These are phyloP conservation scores for Myxozyma sirexii DNA, from an alignment of 805 yeast species.

Conservation along the genomic window DNA sequence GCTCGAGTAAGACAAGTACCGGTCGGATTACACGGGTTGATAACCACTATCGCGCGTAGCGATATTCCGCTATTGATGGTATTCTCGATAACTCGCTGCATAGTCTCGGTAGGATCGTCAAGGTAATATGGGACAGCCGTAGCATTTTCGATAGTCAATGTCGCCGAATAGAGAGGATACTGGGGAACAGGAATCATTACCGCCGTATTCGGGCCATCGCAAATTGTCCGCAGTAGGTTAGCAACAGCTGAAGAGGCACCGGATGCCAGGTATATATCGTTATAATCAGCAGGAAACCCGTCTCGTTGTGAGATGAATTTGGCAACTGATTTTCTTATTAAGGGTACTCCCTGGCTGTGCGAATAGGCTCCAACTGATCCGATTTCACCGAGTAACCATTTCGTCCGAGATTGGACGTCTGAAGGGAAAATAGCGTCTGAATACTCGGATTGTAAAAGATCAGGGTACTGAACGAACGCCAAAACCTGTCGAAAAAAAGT, in stretches of 20 bases:
- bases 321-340: constrained; percentile 77
- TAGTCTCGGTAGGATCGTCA: constrained; percentile 69
- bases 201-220: constrained; percentile 70
- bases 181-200: constrained; percentile 94
- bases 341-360: constrained; percentile 81
- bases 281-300: constrained; percentile 65
- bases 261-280: constrained; percentile 78
- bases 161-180: constrained; percentile 96
- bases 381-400: constrained; percentile 56
- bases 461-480: constrained; percentile 83
- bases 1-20: constrained; percentile 74
- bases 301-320: constrained; percentile 78
- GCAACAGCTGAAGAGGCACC: constrained; percentile 96
- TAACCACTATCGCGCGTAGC: constrained; percentile 82
- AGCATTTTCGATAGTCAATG: constrained; percentile 80
- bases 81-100: constrained; percentile 55
- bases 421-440: constrained; percentile 46
- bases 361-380: constrained; percentile 97
- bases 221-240: constrained; percentile 68
- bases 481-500: constrained; percentile 92
- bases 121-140: constrained; percentile 84
- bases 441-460: constrained; percentile 49
- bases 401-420: constrained; percentile 78
- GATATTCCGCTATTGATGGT: constrained; percentile 56
- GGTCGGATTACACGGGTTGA: constrained; percentile 98